Evolutionary conservation across 768 basidiomycete species (phyloP), one percentile per base, ranked within the genome.

Genomic region (Stropharia rugosoannulata): DNA sequence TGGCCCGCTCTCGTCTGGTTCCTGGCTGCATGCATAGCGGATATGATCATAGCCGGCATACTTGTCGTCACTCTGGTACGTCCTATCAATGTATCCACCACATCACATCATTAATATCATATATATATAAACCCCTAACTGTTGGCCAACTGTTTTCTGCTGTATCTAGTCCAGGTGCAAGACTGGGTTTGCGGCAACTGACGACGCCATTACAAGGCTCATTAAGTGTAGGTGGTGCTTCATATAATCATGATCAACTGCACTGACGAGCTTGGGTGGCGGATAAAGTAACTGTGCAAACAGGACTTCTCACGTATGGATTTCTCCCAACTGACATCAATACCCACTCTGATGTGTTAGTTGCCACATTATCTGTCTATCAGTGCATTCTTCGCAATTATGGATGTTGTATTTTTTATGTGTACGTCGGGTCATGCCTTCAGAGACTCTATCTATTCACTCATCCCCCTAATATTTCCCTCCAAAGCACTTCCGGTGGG

Each of bases 321-420:
- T 22, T 1, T 22, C 4, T 22, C 22, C 22, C 22, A 22, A 22
- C 22, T 22, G 22, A 22, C 22, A 22, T 22, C 22, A 22, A 4
- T 22, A 22, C 2, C 22, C 22, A 22, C 22, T 22, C 22, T 22
- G 4, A 22, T 4, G 4, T 22, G 22, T 22, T 22, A 22, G 19
- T 29, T 13, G 6, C 29, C 25, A 44, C 51, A 19, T 18, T 11
- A 4, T 11, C 41, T 4, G 22, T 22, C 22, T 22, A 22, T 1
- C 46, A 76, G 75, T 3, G 72, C 75, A 0, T 60, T 77, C 37
- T 76, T 73, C 54, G 76, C 75, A 0, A 66, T 74, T 44, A 70
- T 74, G 32, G 75, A 77, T 58, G 73, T 78, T n/a, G 62, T 77
- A 39, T 77, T 75, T 55, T 78, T 79, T 57, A 74, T 76, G 75